phyloP scores from a whole-genome alignment of 768 basidiomycete species.

The Nidularia sp. region DNA sequence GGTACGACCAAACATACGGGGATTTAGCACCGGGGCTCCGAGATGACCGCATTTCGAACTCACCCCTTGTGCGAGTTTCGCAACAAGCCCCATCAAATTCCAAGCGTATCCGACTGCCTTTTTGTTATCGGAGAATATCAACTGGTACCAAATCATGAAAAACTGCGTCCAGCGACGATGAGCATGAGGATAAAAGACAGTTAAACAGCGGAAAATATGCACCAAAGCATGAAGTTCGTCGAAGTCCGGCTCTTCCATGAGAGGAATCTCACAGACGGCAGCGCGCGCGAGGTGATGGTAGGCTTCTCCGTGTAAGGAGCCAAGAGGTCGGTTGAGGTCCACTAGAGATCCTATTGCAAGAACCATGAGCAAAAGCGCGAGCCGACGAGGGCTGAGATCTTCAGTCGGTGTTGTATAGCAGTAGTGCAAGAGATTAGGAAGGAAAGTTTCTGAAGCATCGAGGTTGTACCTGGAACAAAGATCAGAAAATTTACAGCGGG shows the following conservation, averaged over 20 bases:
- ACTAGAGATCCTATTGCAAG: conserved; percentile 70
- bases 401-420: conserved; percentile 59
- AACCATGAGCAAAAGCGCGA: conserved; percentile 67
- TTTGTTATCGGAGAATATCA: conserved; percentile 71
- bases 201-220: conserved; percentile 6
- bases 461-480: conserved; percentile 50
- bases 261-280: conserved; percentile 66
- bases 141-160: conserved; percentile 73
- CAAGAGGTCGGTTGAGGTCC: conserved; percentile 53
- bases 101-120: conserved; percentile 72
- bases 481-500: conserved; percentile 5
- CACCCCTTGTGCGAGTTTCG: conserved; percentile 71
- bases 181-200: neutral
- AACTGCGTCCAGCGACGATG: conserved; percentile 22
- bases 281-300: conserved; percentile 67
- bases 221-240: conserved; percentile 69
- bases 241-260: conserved; percentile 73
- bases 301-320: conserved; percentile 56
- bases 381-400: conserved; percentile 59
- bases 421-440: conserved; percentile 66
- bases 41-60: conserved; percentile 15
- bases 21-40: too few relatives aligned
- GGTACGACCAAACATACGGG: too few relatives aligned
- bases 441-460: conserved; percentile 66
- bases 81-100: conserved; percentile 73